These are phyloP conservation scores for Arctium minus DNA, from an alignment of 129 eudicot species.

Conservation along the genomic window DNA sequence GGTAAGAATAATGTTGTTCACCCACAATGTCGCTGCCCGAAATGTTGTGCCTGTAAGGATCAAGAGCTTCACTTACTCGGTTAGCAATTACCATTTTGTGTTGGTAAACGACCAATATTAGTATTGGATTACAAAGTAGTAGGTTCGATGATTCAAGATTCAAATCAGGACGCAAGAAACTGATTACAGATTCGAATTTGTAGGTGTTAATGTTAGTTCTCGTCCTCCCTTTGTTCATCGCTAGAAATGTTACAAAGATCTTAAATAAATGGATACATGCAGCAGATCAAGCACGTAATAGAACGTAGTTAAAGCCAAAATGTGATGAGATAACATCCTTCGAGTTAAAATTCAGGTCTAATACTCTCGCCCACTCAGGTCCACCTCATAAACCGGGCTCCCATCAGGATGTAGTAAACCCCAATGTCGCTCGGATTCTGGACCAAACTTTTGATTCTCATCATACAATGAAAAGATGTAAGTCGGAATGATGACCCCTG, in stretches of 20 bases:
- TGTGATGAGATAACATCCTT: background rate
- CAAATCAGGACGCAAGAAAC: background rate
- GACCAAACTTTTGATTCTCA: conserved; percentile 65
- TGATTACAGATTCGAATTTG: background rate
- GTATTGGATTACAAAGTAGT: background rate
- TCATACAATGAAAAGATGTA: conserved; percentile 60
- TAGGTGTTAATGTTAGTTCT: background rate
- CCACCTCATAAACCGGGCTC: conserved; percentile 50
- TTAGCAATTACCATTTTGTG: too few species aligned
- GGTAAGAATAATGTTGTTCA: too few species aligned
- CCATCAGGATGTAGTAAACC: conserved; percentile 58
- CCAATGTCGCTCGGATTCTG: conserved; percentile 76
- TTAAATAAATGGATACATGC: background rate
- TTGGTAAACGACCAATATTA: background rate
- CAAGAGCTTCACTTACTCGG: too few species aligned
- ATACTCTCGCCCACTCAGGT: conserved; percentile 36
- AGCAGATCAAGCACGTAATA: background rate
- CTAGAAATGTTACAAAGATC: background rate
- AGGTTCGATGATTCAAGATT: background rate
- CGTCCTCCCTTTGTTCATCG: background rate
- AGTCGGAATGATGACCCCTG: conserved; percentile 52
- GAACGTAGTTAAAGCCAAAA: background rate
- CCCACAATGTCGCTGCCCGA: too few species aligned
- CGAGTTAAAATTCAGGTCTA: background rate
- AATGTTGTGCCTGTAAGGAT: too few species aligned